Evolutionary conservation across 495 filamentous ascomycete species (phyloP).

Genomic region (Delitschia confertaspora): DNA sequence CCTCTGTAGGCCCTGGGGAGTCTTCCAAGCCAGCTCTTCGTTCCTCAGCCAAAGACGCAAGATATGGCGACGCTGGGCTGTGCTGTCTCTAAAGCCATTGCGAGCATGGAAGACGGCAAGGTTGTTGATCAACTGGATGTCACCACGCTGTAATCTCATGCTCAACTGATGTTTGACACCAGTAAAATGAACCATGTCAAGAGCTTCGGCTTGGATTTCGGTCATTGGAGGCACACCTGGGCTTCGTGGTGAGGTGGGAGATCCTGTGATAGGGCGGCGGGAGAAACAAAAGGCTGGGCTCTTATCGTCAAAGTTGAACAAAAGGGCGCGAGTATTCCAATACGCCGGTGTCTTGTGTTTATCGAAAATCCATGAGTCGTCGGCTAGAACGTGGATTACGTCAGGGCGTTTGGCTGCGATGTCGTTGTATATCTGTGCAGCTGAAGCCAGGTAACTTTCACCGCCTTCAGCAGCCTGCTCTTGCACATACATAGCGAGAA

Average conservation of each 20-base stretch:
- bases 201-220: conserved; percentile 58
- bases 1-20: conserved; percentile 30
- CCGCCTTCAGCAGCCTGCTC: conserved; percentile 47
- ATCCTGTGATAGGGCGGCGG: conserved; percentile 50
- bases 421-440: conserved; percentile 57
- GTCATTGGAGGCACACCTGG: conserved; percentile 49
- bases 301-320: conserved; percentile 37
- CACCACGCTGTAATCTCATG: conserved; percentile 48
- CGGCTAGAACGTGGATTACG: conserved; percentile 46
- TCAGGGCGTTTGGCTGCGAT: conserved; percentile 53
- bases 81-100: conserved; percentile 22
- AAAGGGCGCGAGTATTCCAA: background rate
- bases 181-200: conserved; percentile 56
- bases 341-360: background rate
- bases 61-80: conserved; percentile 39
- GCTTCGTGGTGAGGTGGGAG: conserved; percentile 43
- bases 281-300: conserved; percentile 43
- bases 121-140: conserved; percentile 49
- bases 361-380: conserved; percentile 1
- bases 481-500: conserved; percentile 53
- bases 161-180: conserved; percentile 46
- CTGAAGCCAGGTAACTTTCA: conserved; percentile 49
- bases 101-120: conserved; percentile 45
- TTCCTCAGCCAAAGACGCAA: conserved; percentile 51
- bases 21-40: conserved; percentile 48